Evolutionary conservation across 139 green algal species (phyloP).

Genomic region (Auxenochlorella pyrenoidosa): DNA sequence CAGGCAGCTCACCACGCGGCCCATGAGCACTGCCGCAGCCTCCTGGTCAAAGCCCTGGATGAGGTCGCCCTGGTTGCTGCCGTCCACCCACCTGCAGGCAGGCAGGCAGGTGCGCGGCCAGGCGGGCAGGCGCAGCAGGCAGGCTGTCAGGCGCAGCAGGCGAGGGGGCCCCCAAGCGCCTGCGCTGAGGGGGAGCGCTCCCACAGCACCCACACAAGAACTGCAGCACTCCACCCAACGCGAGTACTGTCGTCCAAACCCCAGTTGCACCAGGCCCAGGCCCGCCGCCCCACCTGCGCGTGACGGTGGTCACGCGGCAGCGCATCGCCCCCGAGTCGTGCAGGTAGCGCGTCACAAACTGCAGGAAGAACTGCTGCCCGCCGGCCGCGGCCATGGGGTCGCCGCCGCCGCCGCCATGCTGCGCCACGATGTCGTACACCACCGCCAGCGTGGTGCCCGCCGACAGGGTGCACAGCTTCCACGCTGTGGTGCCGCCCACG

Average conservation of each 20-base stretch:
- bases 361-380: constrained; percentile 43
- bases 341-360: constrained; percentile 94
- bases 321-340: constrained; percentile 81
- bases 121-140: neutral
- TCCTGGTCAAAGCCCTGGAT: constrained; percentile 97
- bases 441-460: constrained; percentile 79
- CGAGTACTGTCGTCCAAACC: neutral
- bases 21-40: constrained; percentile 91
- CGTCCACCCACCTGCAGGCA: constrained; percentile 73
- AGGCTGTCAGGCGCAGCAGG: too few relatives aligned
- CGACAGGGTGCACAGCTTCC: constrained; percentile 87
- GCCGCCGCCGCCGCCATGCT: constrained; percentile 30
- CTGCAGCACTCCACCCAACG: neutral
- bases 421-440: constrained; percentile 86
- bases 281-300: constrained; percentile 63
- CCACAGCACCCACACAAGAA: neutral
- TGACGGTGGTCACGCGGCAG: constrained; percentile 92
- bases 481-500: constrained; percentile 90
- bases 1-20: constrained; percentile 65
- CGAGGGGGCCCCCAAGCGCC: too few relatives aligned
- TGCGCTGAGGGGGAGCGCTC: too few relatives aligned
- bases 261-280: neutral
- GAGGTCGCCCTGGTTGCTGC: constrained; percentile 71
- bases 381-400: constrained; percentile 7
- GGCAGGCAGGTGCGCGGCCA: neutral